phyloP scores from a whole-genome alignment of 2,329 filamentous ascomycete genomes.

The Neopestalotiopsis clavispora region DNA sequence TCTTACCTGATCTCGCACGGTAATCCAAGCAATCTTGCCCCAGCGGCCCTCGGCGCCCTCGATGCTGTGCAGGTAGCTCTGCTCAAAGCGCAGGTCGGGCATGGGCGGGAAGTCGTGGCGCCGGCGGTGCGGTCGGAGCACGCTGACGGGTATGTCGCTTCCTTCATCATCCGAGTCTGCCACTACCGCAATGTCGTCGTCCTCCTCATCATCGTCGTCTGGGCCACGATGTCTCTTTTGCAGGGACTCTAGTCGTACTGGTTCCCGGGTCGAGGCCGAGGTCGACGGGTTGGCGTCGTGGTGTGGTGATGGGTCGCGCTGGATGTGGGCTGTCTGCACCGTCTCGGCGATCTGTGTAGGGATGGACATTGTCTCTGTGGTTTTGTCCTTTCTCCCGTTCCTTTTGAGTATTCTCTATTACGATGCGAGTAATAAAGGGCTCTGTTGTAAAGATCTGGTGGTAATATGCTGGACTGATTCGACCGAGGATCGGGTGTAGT shows the following conservation, averaged over 20 bases:
- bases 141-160: conserved; percentile 72
- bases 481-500: neutral
- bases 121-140: conserved; percentile 58
- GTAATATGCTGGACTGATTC: neutral
- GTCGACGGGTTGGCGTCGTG: conserved; percentile 86
- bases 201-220: conserved; percentile 36
- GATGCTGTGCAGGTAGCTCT: conserved; percentile 95
- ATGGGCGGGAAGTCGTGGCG: conserved; percentile 59
- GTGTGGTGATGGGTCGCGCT: conserved; percentile 68
- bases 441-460: neutral
- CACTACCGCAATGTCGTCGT: conserved; percentile 42
- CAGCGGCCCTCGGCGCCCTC: conserved; percentile 73
- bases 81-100: conserved; percentile 93
- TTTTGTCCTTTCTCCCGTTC: neutral
- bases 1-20: conserved; percentile 81
- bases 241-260: conserved; percentile 48
- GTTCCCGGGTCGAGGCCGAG: conserved; percentile 68
- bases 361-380: conserved; percentile 28
- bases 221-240: conserved; percentile 24
- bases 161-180: conserved; percentile 54
- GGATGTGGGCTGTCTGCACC: conserved; percentile 81
- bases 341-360: conserved; percentile 76
- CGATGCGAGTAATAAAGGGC: neutral
- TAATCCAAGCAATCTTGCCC: conserved; percentile 83
- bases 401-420: neutral